Conservation (phyloP, 139 green algal genomes). For the Marvania coccoides region DNA sequence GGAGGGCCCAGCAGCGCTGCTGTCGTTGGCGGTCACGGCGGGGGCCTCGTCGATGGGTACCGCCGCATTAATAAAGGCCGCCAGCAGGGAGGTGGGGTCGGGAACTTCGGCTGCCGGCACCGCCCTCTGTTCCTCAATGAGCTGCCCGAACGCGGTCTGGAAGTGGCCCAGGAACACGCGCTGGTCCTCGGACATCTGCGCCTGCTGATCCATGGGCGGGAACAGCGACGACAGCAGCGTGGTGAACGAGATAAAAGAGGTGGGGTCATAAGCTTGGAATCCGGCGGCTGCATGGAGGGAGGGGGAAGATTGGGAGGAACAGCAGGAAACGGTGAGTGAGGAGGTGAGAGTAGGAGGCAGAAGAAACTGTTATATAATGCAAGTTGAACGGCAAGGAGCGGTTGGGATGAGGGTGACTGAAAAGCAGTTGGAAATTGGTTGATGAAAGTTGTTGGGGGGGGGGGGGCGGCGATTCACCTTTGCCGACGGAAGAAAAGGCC, state of each 20-base stretch:
- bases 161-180: slow-evolving; percentile 20
- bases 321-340: no score
- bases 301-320: no score
- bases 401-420: no score
- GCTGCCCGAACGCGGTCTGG: slow-evolving; percentile 13
- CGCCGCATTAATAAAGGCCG: background rate
- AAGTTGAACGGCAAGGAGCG: no score
- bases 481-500: background rate
- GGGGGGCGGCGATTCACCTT: no score
- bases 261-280: slow-evolving; percentile 17
- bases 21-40: background rate
- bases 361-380: no score
- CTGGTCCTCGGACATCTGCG: slow-evolving; percentile 10
- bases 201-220: background rate
- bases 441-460: no score
- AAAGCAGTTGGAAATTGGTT: no score
- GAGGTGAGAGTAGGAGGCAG: no score
- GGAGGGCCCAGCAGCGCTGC: background rate
- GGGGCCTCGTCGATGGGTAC: background rate
- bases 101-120: background rate
- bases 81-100: background rate
- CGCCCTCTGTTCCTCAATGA: background rate
- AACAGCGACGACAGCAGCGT: slow-evolving; percentile 18
- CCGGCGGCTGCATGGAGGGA: no score
- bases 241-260: slow-evolving; percentile 17